Evolutionary conservation across 2,329 filamentous ascomycete species (phyloP).

Genomic region (Verticillium tricorpus): DNA sequence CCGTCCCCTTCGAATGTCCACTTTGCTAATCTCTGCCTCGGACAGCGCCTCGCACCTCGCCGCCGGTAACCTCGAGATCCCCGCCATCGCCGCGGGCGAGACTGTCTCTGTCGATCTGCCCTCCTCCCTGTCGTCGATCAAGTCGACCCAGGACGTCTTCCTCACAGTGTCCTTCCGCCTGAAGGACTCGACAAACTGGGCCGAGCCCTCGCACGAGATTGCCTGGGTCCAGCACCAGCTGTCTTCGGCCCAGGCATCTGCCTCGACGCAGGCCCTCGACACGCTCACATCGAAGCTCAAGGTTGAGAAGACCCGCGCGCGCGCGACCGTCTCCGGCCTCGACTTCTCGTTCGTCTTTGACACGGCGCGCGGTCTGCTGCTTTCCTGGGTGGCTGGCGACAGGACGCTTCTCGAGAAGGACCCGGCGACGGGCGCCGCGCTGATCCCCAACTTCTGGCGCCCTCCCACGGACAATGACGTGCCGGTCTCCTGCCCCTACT

Average conservation of each 20-base stretch:
- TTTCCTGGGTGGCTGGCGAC: conserved; percentile 32
- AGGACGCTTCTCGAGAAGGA: conserved; percentile 28
- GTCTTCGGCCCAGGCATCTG: conserved; percentile 16
- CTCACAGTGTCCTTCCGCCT: conserved; percentile 41
- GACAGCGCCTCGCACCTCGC: conserved; percentile 20
- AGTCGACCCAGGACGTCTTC: conserved; percentile 33
- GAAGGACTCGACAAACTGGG: conserved; percentile 42
- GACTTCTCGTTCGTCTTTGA: conserved; percentile 40
- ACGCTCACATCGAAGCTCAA: conserved; percentile 15
- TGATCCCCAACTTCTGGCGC: conserved; percentile 53
- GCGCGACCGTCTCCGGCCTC: conserved; percentile 21
- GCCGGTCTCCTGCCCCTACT: conserved; percentile 49
- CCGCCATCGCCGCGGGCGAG: conserved; percentile 32
- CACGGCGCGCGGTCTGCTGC: conserved; percentile 36
- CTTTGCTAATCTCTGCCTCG: neutral
- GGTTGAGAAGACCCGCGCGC: conserved; percentile 17
- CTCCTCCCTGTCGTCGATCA: conserved; percentile 17
- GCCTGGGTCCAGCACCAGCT: conserved; percentile 49
- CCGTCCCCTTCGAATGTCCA: neutral
- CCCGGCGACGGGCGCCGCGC: conserved; percentile 28
- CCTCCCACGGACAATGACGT: conserved; percentile 63
- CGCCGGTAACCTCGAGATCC: conserved; percentile 34
- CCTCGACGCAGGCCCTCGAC: conserved; percentile 7
- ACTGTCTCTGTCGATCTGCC: conserved; percentile 28
- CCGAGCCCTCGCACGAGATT: conserved; percentile 46